phyloP scores from a whole-genome alignment of 2,329 filamentous ascomycete species.

The Xylaria sp. region DNA sequence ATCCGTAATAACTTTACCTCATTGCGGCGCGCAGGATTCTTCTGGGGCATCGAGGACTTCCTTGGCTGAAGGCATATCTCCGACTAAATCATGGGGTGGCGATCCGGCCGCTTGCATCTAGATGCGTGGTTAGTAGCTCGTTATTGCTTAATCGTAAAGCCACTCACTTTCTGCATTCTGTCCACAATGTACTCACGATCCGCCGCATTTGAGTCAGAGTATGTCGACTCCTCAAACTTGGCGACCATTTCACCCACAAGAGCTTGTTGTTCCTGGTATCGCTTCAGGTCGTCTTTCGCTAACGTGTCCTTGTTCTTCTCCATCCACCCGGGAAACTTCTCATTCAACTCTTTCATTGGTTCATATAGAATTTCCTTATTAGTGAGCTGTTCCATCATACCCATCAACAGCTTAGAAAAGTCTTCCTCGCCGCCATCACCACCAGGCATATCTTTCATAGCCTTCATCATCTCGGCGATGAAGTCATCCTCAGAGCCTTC shows the following conservation, averaged over 20 bases:
- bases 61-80: constrained; percentile 86
- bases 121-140: constrained; percentile 36
- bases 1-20: constrained; percentile 45
- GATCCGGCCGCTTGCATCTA: constrained; percentile 98
- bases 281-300: constrained; percentile 76
- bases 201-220: constrained; percentile 81
- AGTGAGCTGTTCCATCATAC: constrained; percentile 99
- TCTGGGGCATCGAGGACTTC: constrained; percentile 72
- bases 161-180: constrained; percentile 91
- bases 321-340: constrained; percentile 93
- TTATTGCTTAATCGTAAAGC: neutral
- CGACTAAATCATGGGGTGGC: constrained; percentile 89
- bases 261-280: constrained; percentile 83
- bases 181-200: constrained; percentile 95
- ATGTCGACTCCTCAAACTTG: constrained; percentile 85
- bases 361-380: constrained; percentile 99
- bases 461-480: constrained; percentile 90
- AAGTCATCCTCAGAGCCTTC: constrained; percentile 79
- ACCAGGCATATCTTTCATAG: constrained; percentile 75
- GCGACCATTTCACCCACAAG: constrained; percentile 87
- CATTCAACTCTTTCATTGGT: constrained; percentile 95
- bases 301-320: constrained; percentile 76
- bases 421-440: constrained; percentile 77
- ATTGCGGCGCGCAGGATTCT: constrained; percentile 72
- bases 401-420: constrained; percentile 92